A percentile compares a stretch with the other conserved stretches of the same genome.
These are phyloP conservation scores for Blechomonas ayalai DNA, from an alignment of 208 protist species.

Conservation along the genomic window DNA sequence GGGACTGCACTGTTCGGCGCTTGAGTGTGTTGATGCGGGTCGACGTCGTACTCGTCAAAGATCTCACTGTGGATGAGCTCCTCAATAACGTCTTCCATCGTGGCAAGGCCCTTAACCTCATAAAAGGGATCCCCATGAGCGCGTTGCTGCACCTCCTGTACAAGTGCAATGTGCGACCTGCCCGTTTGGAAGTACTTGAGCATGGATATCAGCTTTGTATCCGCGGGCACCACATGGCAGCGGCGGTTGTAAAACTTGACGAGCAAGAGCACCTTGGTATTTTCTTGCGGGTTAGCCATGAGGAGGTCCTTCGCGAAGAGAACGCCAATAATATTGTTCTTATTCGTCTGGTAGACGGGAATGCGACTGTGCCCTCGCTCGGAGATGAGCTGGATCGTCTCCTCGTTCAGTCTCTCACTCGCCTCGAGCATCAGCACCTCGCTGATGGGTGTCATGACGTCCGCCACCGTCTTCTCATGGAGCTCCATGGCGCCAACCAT, in stretches of 20 bases:
- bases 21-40: conserved; percentile 19
- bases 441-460: conserved; percentile 93
- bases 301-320: conserved; percentile 93
- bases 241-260: conserved; percentile 92
- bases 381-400: conserved; percentile 88
- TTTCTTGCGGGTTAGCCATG: conserved; percentile 91
- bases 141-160: conserved; percentile 87
- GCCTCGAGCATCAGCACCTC: conserved; percentile 92
- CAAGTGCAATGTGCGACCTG: conserved; percentile 90
- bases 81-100: conserved; percentile 96
- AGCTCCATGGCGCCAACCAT: conserved; percentile 94
- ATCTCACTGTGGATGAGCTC: conserved; percentile 97
- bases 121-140: conserved; percentile 91
- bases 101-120: conserved; percentile 93
- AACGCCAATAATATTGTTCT: conserved; percentile 90
- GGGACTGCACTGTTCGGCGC: conserved; percentile 1
- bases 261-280: conserved; percentile 88
- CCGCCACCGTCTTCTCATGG: conserved; percentile 86
- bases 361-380: conserved; percentile 92
- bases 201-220: conserved; percentile 92
- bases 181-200: conserved; percentile 94
- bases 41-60: conserved; percentile 94
- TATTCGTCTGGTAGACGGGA: conserved; percentile 88
- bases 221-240: conserved; percentile 81
- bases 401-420: conserved; percentile 86